Conservation (phyloP, 176 grass and related monocot species). For the Guadua angustifolia region DNA sequence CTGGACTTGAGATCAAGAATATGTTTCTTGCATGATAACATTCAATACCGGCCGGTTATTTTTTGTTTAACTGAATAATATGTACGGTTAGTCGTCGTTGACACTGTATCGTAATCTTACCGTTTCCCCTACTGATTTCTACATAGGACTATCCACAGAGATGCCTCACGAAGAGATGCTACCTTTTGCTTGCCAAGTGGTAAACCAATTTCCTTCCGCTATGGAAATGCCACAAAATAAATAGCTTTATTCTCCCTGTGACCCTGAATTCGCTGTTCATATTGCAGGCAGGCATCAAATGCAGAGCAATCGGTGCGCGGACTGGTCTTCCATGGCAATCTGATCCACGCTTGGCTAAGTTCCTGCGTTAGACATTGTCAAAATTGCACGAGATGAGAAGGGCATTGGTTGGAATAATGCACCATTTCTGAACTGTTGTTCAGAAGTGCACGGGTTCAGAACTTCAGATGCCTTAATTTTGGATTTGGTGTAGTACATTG, state of each 20-base stretch:
- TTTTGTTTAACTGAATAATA: conserved; percentile 7
- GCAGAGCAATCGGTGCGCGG: conserved; percentile 32
- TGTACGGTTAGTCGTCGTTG: neutral
- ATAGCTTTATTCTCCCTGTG: neutral
- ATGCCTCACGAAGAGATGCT: conserved; percentile 51
- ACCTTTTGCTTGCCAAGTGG: conserved; percentile 59
- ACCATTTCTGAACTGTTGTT: conserved; percentile 3
- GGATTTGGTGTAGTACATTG: too few species aligned
- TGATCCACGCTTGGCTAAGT: conserved; percentile 45
- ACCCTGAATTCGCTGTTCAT: neutral
- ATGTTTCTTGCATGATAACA: neutral
- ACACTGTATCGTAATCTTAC: neutral
- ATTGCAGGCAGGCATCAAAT: conserved; percentile 44
- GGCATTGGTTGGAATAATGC: neutral
- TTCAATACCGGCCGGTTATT: neutral
- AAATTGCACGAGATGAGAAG: neutral
- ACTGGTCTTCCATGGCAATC: conserved; percentile 44
- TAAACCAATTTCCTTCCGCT: conserved; percentile 31
- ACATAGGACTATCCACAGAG: conserved; percentile 41
- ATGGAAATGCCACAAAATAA: neutral
- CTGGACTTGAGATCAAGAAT: neutral
- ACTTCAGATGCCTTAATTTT: neutral
- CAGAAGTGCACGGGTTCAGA: neutral
- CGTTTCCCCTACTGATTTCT: neutral
- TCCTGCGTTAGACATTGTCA: neutral